A percentile compares a stretch with the other conserved stretches of the same genome.
phyloP scores from a whole-genome alignment of 345 rosid genomes.

The Atalantia buxifolia region DNA sequence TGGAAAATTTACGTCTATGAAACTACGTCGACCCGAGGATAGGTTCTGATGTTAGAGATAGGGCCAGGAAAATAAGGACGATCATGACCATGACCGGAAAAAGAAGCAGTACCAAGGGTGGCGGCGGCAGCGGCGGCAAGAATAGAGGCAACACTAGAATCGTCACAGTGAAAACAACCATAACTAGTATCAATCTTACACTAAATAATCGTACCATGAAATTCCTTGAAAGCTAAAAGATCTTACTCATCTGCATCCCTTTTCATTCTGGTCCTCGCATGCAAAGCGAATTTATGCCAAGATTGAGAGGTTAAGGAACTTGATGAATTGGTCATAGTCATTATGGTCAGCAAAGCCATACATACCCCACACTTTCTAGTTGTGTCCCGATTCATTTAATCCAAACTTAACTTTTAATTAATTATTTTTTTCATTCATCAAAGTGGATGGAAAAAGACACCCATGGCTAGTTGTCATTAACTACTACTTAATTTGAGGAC shows the following conservation, averaged over 20 bases:
- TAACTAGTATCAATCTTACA: slow-evolving; percentile 4
- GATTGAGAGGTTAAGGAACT: not conserved
- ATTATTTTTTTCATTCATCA: too few relatives aligned
- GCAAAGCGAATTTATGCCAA: not conserved
- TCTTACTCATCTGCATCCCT: not conserved
- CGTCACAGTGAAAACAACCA: slow-evolving; percentile 9
- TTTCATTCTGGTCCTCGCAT: not conserved
- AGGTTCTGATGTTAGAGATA: slow-evolving; percentile 2
- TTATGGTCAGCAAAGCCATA: not conserved
- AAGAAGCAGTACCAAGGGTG: slow-evolving; percentile 19
- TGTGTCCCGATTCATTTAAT: slow-evolving; percentile 15
- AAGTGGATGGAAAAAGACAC: too few relatives aligned
- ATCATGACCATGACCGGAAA: slow-evolving; percentile 26
- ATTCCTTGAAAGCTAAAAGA: not conserved
- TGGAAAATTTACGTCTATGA: not conserved
- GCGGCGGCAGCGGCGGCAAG: slow-evolving; percentile 27
- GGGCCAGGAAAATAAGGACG: slow-evolving; percentile 21
- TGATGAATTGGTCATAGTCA: slow-evolving; percentile 2
- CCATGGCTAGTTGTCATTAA: too few relatives aligned
- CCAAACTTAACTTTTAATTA: not conserved
- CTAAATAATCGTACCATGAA: not conserved
- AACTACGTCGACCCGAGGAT: not conserved
- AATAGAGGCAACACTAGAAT: slow-evolving; percentile 26
- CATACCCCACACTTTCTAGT: not conserved
- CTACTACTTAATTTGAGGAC: too few relatives aligned